Percentiles rank a stretch among this genome's conserved stretches.
Conservation (phyloP, 345 rosid genomes). For the Viola odorata region DNA sequence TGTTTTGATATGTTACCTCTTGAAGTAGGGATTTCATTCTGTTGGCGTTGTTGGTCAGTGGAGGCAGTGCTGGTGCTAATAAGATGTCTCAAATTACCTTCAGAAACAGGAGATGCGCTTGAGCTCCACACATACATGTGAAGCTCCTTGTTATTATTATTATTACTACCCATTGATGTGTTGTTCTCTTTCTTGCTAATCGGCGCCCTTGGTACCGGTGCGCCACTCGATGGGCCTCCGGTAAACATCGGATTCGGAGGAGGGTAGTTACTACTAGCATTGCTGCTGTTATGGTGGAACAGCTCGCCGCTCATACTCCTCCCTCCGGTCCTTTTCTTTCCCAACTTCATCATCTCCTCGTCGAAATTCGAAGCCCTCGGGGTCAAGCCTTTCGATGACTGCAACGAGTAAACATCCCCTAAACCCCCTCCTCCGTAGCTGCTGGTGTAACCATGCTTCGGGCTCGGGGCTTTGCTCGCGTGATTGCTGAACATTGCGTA, state of each 20-base stretch:
- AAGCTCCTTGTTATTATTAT: conserved; percentile 41
- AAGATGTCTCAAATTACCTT: conserved; percentile 50
- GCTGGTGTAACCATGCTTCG: conserved; percentile 61
- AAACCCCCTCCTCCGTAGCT: conserved; percentile 29
- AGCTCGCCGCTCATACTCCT: conserved; percentile 68
- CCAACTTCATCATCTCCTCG: conserved; percentile 54
- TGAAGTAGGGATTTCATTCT: conserved; percentile 42
- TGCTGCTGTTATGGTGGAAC: conserved; percentile 26
- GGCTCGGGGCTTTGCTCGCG: conserved; percentile 68
- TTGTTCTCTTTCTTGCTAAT: conserved; percentile 30
- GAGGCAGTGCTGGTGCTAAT: conserved; percentile 40
- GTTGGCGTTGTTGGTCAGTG: conserved; percentile 31
- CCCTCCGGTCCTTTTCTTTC: conserved; percentile 43
- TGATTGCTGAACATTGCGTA: conserved; percentile 57
- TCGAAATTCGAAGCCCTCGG: conserved; percentile 83
- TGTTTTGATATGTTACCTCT: conserved; percentile 23
- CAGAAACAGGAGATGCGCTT: conserved; percentile 71
- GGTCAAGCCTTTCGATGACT: conserved; percentile 72
- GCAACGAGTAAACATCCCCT: conserved; percentile 60
- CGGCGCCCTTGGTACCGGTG: conserved; percentile 4
- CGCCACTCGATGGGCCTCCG: conserved; percentile 41
- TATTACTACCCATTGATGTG: background rate
- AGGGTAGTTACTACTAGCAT: conserved; percentile 34
- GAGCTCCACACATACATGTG: conserved; percentile 91
- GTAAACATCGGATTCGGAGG: conserved; percentile 72